A percentile compares a stretch with the other conserved stretches of the same genome.
phyloP scores from a whole-genome alignment of 768 basidiomycete genomes.

The Tulasnella sp. region DNA sequence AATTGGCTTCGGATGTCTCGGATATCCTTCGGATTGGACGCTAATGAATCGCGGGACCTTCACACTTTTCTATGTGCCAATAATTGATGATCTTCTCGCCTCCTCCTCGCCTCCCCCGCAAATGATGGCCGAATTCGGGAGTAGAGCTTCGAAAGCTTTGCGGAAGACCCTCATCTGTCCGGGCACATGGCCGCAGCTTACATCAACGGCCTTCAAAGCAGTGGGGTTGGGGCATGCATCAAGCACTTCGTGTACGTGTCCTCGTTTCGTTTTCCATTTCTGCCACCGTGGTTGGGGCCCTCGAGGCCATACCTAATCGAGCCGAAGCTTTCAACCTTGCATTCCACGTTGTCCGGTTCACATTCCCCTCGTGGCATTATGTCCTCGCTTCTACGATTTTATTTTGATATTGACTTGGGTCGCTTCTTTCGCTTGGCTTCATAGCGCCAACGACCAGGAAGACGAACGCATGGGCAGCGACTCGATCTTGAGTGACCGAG shows the following conservation, averaged over 20 bases:
- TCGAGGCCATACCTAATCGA: not conserved
- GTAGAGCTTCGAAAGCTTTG: conserved; percentile 21
- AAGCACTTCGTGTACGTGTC: conserved; percentile 53
- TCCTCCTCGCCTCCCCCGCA: not conserved
- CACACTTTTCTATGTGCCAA: not conserved
- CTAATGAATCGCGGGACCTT: not conserved
- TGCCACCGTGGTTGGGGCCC: not conserved
- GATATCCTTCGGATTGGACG: conserved; percentile 51
- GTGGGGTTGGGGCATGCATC: conserved; percentile 65
- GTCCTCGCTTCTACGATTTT: no score
- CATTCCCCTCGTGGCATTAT: not conserved
- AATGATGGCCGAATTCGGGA: not conserved
- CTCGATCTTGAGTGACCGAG: conserved; percentile 61
- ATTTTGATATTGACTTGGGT: no score
- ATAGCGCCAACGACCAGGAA: conserved; percentile 62
- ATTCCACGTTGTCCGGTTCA: not conserved
- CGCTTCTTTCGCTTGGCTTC: no score
- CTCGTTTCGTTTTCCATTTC: not conserved
- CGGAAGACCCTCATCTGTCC: conserved; percentile 72
- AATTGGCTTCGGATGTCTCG: not conserved
- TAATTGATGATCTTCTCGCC: not conserved
- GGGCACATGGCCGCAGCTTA: conserved; percentile 68
- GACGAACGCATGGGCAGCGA: conserved; percentile 65
- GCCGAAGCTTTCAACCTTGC: not conserved
- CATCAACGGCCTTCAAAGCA: conserved; percentile 63